A percentile compares a stretch with the other conserved stretches of the same genome.
Conservation (phyloP, 306 rosid genomes). For the Senna siamea region DNA sequence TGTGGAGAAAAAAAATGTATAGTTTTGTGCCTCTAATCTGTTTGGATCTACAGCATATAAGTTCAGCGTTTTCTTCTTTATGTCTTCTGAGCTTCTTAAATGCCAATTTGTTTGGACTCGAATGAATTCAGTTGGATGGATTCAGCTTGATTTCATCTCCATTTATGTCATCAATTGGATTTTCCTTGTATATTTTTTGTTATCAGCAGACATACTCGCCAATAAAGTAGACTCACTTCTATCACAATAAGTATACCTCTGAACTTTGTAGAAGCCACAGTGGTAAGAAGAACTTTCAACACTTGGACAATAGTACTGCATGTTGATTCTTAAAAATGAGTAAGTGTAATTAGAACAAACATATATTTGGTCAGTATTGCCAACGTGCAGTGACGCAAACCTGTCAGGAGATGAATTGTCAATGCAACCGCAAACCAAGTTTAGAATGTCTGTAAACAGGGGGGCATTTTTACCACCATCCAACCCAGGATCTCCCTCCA, state of each 20-base stretch:
- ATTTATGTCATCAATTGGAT: too few species aligned
- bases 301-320: slow-evolving; percentile 97
- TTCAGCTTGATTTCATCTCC: background rate
- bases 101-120: background rate
- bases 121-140: background rate
- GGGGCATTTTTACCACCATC: slow-evolving; percentile 77
- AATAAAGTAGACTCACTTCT: background rate
- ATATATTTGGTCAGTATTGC: slow-evolving; percentile 28
- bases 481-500: slow-evolving; percentile 98
- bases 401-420: slow-evolving; percentile 96
- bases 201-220: too few species aligned
- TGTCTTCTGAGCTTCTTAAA: too few species aligned
- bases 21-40: background rate
- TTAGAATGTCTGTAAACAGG: slow-evolving; percentile 72
- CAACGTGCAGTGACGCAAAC: slow-evolving; percentile 46
- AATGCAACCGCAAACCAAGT: slow-evolving; percentile 77
- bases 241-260: slow-evolving; percentile 66
- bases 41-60: background rate
- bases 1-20: background rate
- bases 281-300: slow-evolving; percentile 96
- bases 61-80: too few species aligned
- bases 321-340: slow-evolving; percentile 43
- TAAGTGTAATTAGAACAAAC: slow-evolving; percentile 39
- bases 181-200: too few species aligned
- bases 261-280: slow-evolving; percentile 92